Conservation (phyloP, 2,329 filamentous ascomycete species). For the Ascomycota sp. region DNA sequence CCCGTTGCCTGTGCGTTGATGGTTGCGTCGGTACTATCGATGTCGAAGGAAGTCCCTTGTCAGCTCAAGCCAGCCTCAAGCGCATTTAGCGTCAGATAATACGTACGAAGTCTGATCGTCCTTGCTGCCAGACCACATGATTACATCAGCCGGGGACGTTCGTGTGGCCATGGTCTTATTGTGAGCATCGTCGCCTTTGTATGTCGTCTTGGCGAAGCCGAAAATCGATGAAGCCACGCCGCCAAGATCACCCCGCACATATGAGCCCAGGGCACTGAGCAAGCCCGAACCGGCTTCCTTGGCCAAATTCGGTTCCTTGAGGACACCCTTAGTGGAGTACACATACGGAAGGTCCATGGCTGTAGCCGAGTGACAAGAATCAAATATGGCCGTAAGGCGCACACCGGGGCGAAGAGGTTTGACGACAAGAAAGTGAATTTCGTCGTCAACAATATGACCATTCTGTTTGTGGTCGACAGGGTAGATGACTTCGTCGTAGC, state of each 20-base stretch:
- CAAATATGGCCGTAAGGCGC: conserved; percentile 64
- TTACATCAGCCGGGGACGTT: conserved; percentile 83
- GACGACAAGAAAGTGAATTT: conserved; percentile 64
- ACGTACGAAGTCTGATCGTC: conserved; percentile 71
- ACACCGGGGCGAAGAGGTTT: conserved; percentile 61
- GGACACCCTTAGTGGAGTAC: conserved; percentile 59
- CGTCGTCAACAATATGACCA: conserved; percentile 61
- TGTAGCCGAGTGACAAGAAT: conserved; percentile 63
- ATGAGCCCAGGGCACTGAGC: conserved; percentile 53
- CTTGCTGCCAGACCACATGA: conserved; percentile 97
- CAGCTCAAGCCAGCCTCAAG: too few species aligned
- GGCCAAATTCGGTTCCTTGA: conserved; percentile 65
- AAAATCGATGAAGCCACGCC: conserved; percentile 66
- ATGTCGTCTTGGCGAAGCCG: conserved; percentile 72
- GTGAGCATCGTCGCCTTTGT: conserved; percentile 57
- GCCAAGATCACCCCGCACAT: conserved; percentile 65
- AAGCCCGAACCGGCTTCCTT: conserved; percentile 60
- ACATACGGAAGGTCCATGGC: conserved; percentile 61
- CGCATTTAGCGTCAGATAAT: neutral
- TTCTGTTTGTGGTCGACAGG: conserved; percentile 49
- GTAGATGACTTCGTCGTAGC: conserved; percentile 61
- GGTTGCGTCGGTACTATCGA: conserved; percentile 59
- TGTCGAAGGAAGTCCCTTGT: neutral
- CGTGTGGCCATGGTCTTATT: conserved; percentile 71
- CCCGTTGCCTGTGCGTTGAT: conserved; percentile 81